Base-by-base conservation (phyloP, 768 basidiomycete genomes). In the Auriscalpium vulgare region DNA sequence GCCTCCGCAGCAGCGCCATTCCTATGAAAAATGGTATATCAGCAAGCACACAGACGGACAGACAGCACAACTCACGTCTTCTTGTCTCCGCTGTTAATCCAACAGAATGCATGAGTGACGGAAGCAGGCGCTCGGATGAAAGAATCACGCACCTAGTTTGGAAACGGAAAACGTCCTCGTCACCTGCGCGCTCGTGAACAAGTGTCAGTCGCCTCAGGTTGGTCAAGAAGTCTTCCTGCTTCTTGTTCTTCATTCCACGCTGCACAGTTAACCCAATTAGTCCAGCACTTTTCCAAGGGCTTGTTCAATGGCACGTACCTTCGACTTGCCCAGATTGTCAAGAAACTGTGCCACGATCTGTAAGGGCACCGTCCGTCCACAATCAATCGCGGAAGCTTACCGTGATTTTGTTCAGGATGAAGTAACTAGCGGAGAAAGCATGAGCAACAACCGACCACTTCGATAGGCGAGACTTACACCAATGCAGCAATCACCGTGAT, bases 191-290 rank as follows among this genome's bases (percentile, higher is more conserved):
- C 51, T 75, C 72, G 56, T 76, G 75, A 2, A 76, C 71, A 38
- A 76, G 66, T 14, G 75, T 75, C 44, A 77, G 63, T 19, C 74
- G 65, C 50, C 72, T 69, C 36, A 77, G 54, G 21, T 74, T 68
- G 21, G 67, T 66, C 21, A 76, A 48, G 65, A 77, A 73, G 64
- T 76, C 67, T 58, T 75, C 73, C 10, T 66, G 63, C 57, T 67
- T 69, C 49, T 66, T 65, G 59, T 74, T 67, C 63, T 69, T 71
- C 54, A 53, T 62, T 34, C 69, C 67, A 37, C 73, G 69, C 56
- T 69, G 52, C 37, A 21, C 13, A 55, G 17, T n/a, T 38, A 52
- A 51, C 29, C 21, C 7, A 37, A 35, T 43, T 2, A 19, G 23
- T 50, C 40, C 50, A 10, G 36, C 10, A 44, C 5, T 36, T 49